Conservation (phyloP, 495 filamentous ascomycete genomes). For the Coniosporium apollinis region DNA sequence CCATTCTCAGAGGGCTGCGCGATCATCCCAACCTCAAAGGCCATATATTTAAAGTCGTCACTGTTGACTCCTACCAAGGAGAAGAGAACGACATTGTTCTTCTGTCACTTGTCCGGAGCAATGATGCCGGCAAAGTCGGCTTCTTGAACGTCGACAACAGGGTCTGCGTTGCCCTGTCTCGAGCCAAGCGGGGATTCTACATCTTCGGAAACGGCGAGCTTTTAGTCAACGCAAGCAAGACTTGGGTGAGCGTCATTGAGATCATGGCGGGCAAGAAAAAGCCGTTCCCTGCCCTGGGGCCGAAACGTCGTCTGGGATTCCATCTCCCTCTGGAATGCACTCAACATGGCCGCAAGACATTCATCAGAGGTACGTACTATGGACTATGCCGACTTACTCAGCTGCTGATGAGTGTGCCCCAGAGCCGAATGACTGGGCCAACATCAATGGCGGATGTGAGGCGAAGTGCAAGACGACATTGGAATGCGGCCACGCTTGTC, state of each 20-base stretch:
- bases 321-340: conserved; percentile 22
- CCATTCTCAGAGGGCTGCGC: conserved; percentile 36
- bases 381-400: neutral
- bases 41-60: conserved; percentile 47
- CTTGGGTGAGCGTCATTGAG: conserved; percentile 20
- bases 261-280: conserved; percentile 16
- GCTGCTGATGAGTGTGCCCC: conserved; percentile 15
- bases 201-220: conserved; percentile 64
- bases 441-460: conserved; percentile 44
- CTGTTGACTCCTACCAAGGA: conserved; percentile 87
- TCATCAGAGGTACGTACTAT: conserved; percentile 20
- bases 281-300: conserved; percentile 1
- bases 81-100: conserved; percentile 83
- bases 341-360: conserved; percentile 19
- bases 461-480: conserved; percentile 28
- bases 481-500: conserved; percentile 32
- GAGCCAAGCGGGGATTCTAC: conserved; percentile 72
- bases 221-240: conserved; percentile 27
- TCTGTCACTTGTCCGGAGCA: conserved; percentile 71
- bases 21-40: conserved; percentile 32
- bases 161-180: conserved; percentile 74
- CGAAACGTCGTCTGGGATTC: conserved; percentile 18
- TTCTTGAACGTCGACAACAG: conserved; percentile 64
- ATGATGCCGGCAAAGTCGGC: conserved; percentile 36
- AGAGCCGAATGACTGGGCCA: conserved; percentile 32